Conservation (phyloP, 2,329 filamentous ascomycete species). For the Nemania abortiva region DNA sequence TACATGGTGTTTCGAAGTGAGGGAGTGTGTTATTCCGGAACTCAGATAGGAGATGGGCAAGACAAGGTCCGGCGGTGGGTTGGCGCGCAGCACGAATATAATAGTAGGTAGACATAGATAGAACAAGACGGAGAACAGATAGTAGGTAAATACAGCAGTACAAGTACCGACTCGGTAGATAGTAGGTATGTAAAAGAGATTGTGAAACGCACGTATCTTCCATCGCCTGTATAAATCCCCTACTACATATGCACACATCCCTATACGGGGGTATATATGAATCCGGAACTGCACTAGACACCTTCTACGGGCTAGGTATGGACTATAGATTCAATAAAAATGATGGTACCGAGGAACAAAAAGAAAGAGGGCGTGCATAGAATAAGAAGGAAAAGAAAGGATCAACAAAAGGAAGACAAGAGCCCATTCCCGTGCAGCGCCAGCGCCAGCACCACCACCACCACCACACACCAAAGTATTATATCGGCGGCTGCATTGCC, state of each 20-base stretch:
- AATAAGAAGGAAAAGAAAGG: neutral
- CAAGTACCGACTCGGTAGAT: neutral
- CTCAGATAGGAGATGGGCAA: slow-evolving; percentile 1
- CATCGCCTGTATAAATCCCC: neutral
- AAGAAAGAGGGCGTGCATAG: neutral
- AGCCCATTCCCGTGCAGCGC: too few species aligned
- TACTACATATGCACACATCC: neutral
- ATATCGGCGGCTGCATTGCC: slow-evolving; percentile 6
- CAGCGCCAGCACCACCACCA: neutral
- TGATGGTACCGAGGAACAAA: neutral
- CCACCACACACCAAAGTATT: neutral
- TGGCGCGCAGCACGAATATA: neutral
- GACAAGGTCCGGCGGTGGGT: neutral
- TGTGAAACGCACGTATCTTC: neutral
- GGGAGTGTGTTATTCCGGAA: neutral
- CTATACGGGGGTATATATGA: neutral
- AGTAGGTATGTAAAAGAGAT: neutral
- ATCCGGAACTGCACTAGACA: neutral
- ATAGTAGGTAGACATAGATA: neutral
- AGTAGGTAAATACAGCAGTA: neutral
- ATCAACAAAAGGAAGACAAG: neutral
- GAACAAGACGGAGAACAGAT: neutral
- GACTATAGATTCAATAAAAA: neutral
- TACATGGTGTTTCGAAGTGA: slow-evolving; percentile 10
- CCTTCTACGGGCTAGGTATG: neutral